phyloP scores from a whole-genome alignment of 352 stramenopile genomes.

The Globisporangium nagaii region DNA sequence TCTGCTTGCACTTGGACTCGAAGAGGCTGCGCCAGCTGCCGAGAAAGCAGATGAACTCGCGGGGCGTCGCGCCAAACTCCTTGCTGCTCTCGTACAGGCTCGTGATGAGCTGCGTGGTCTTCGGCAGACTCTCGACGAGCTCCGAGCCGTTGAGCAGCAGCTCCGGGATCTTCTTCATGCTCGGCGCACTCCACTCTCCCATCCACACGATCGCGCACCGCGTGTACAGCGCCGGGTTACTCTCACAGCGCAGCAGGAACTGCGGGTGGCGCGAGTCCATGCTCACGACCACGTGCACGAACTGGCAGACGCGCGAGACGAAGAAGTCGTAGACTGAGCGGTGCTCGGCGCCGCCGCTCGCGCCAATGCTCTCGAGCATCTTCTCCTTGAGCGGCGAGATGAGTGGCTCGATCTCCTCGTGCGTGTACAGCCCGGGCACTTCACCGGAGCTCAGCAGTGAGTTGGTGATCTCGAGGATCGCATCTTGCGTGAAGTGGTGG shows the following conservation, averaged over 20 bases:
- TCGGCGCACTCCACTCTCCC: conserved; percentile 81
- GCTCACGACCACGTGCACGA: conserved; percentile 84
- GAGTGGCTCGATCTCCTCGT: conserved; percentile 92
- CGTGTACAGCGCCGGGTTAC: conserved; percentile 92
- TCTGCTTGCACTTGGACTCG: conserved; percentile 70
- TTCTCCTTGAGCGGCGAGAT: conserved; percentile 87
- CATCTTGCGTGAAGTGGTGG: conserved; percentile 87
- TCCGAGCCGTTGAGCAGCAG: conserved; percentile 57
- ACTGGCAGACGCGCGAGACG: conserved; percentile 81
- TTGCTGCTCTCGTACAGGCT: conserved; percentile 67
- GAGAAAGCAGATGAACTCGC: conserved; percentile 86
- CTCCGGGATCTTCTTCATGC: conserved; percentile 75
- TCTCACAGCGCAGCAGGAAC: conserved; percentile 89
- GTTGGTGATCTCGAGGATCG: conserved; percentile 91
- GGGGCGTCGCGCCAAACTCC: conserved; percentile 63
- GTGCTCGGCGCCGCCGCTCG: conserved; percentile 32
- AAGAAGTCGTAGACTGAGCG: conserved; percentile 94
- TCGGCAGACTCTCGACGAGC: conserved; percentile 48
- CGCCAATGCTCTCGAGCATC: conserved; percentile 79
- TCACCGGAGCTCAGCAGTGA: conserved; percentile 89
- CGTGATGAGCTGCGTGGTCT: conserved; percentile 49
- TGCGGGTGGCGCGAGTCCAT: conserved; percentile 68
- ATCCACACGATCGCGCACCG: conserved; percentile 92
- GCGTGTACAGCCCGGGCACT: conserved; percentile 90
- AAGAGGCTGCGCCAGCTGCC: conserved; percentile 75